A percentile compares a stretch with the other conserved stretches of the same genome.
Evolutionary conservation across 352 stramenopile species (phyloP).

Genomic region (Globisporangium apiculatum): DNA sequence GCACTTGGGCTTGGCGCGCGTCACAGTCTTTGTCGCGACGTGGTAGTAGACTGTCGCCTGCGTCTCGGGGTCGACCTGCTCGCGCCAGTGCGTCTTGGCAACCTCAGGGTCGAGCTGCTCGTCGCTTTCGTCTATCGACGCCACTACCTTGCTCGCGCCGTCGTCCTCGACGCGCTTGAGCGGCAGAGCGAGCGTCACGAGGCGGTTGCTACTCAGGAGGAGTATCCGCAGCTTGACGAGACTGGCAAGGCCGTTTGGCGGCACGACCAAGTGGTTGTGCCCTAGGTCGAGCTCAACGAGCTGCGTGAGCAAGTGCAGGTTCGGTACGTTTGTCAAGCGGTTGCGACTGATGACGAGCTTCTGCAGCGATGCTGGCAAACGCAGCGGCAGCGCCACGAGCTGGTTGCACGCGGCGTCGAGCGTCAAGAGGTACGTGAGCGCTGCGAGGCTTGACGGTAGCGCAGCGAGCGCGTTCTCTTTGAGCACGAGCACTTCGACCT

Average conservation of each 20-base stretch:
- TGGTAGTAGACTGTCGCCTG: constrained; percentile 50
- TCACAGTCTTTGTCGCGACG: constrained; percentile 33
- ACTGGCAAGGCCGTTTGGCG: constrained; percentile 39
- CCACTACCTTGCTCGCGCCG: neutral
- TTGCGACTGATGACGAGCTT: constrained; percentile 40
- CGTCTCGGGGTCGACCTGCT: constrained; percentile 47
- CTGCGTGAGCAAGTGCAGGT: constrained; percentile 36
- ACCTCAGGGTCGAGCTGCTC: constrained; percentile 10
- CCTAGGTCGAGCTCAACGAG: constrained; percentile 51
- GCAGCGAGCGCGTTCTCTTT: constrained; percentile 59
- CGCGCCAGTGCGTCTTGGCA: constrained; percentile 45
- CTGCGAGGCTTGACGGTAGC: constrained; percentile 21
- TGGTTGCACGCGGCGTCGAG: constrained; percentile 59
- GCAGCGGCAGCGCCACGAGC: constrained; percentile 30
- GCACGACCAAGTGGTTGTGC: constrained; percentile 53
- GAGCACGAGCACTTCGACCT: constrained; percentile 39
- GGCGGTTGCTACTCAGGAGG: constrained; percentile 37
- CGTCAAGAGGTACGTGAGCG: constrained; percentile 26
- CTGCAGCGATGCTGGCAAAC: constrained; percentile 30
- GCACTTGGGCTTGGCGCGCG: constrained; percentile 40
- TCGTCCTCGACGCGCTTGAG: constrained; percentile 17
- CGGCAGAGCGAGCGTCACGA: constrained; percentile 56
- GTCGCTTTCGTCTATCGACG: neutral
- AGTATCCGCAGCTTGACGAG: constrained; percentile 41
- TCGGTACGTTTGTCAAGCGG: constrained; percentile 35